Conservation (phyloP, 768 basidiomycete species). For the Trichaptum fuscoviolaceum region DNA sequence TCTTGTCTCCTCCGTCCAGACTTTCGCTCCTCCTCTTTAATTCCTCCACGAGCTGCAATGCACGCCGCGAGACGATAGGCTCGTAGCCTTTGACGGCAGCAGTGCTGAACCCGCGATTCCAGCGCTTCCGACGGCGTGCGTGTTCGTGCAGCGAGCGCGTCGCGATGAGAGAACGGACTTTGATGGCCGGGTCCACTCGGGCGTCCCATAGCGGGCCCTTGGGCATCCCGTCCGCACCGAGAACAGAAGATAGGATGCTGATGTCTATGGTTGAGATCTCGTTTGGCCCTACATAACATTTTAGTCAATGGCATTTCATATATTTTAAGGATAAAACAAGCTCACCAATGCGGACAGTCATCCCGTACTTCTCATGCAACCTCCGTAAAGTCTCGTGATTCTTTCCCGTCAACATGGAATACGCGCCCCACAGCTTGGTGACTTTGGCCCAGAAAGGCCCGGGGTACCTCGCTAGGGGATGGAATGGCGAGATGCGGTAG, state of each 20-base stretch:
- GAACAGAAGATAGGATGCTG: conserved; percentile 37
- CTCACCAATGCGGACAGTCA: conserved; percentile 52
- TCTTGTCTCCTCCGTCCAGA: not conserved
- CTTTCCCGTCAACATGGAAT: conserved; percentile 32
- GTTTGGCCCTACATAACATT: conserved; percentile 43
- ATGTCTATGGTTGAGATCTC: conserved; percentile 48
- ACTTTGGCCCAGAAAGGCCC: conserved; percentile 41
- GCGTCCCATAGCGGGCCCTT: conserved; percentile 54
- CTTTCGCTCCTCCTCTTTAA: conserved; percentile 22
- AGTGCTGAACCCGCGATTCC: conserved; percentile 45
- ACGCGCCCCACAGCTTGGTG: conserved; percentile 34
- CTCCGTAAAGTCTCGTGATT: conserved; percentile 40
- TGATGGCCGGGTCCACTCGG: conserved; percentile 32
- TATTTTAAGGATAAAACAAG: too few species aligned
- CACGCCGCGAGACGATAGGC: conserved; percentile 29
- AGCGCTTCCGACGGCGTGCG: conserved; percentile 38
- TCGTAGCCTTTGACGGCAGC: conserved; percentile 44
- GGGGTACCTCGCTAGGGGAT: conserved; percentile 48
- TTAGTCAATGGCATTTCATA: conserved; percentile 10
- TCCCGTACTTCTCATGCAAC: conserved; percentile 52
- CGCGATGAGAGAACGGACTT: conserved; percentile 28
- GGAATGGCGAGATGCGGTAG: conserved; percentile 49
- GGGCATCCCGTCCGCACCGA: conserved; percentile 46
- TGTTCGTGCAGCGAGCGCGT: conserved; percentile 40
- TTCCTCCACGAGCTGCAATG: conserved; percentile 35